phyloP scores from a whole-genome alignment of 2,329 filamentous ascomycete species.

The Pleoardoris graminearum region DNA sequence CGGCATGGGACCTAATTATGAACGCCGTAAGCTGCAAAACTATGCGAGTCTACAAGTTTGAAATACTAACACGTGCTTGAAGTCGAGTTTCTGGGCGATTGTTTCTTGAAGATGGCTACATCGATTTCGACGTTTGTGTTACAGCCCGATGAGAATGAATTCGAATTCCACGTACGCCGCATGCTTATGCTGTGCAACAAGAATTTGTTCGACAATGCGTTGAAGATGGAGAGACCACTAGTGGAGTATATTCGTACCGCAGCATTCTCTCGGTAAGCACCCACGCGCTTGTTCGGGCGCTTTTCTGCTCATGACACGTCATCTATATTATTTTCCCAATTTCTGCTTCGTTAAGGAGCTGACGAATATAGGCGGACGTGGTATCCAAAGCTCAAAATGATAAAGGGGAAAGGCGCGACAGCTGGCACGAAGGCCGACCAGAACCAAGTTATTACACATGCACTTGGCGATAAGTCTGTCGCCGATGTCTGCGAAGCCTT shows the following conservation, averaged over 20 bases:
- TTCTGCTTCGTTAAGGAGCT: too few species aligned
- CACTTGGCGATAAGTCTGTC: slow-evolving; percentile 82
- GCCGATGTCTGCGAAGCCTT: slow-evolving; percentile 94
- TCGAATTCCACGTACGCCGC: slow-evolving; percentile 82
- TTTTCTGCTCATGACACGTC: too few species aligned
- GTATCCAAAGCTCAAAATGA: slow-evolving; percentile 81
- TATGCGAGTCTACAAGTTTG: too few species aligned
- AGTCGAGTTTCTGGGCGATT: slow-evolving; percentile 84
- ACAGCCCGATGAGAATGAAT: slow-evolving; percentile 78
- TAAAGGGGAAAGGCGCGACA: slow-evolving; percentile 69
- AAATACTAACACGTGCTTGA: not conserved
- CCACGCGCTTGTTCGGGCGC: too few species aligned
- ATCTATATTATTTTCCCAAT: too few species aligned
- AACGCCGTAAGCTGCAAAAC: slow-evolving; percentile 1
- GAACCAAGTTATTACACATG: slow-evolving; percentile 59
- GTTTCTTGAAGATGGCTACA: slow-evolving; percentile 93
- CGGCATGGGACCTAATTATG: slow-evolving; percentile 90
- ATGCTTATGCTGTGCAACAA: slow-evolving; percentile 92
- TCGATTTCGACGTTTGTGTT: slow-evolving; percentile 82
- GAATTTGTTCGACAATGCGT: slow-evolving; percentile 79
- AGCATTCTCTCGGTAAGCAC: slow-evolving; percentile 69
- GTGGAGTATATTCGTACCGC: slow-evolving; percentile 81
- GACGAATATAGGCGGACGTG: slow-evolving; percentile 65
- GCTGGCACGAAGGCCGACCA: slow-evolving; percentile 56
- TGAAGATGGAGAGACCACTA: slow-evolving; percentile 59